These are phyloP conservation scores for Rhododendron vialii DNA, from an alignment of 148 eudicot species.

Conservation along the genomic window DNA sequence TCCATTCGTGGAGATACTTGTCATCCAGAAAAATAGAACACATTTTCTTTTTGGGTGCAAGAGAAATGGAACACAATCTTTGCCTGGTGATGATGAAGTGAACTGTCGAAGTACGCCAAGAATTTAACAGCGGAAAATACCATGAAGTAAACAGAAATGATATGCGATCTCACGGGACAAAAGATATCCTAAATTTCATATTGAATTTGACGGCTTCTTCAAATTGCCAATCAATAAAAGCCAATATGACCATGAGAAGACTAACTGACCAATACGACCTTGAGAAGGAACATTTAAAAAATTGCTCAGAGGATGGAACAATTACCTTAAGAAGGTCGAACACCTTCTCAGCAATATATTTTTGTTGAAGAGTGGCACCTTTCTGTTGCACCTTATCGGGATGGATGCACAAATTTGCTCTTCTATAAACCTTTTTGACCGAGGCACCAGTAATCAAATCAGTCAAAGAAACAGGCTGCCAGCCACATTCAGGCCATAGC, in stretches of 20 bases:
- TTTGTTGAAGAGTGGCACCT: constrained; percentile 94
- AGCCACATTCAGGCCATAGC: constrained; percentile 98
- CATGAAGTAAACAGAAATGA: background rate
- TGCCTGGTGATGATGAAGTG: background rate
- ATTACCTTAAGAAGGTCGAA: constrained; percentile 94
- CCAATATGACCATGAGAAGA: background rate
- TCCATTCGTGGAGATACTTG: background rate
- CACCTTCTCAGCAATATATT: constrained; percentile 95
- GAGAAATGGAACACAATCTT: background rate
- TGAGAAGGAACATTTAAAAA: background rate
- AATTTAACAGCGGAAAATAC: background rate
- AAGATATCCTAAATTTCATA: background rate
- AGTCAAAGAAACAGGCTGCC: constrained; percentile 98
- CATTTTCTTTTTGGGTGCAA: background rate
- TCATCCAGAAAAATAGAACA: background rate
- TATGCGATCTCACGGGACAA: background rate
- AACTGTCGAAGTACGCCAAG: background rate
- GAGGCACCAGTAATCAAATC: constrained; percentile 80
- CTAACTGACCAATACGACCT: background rate
- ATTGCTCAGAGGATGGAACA: background rate
- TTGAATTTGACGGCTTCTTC: constrained; percentile 2
- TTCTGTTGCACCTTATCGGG: constrained; percentile 99
- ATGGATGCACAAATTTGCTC: constrained; percentile 97
- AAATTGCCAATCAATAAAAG: background rate
- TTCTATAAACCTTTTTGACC: constrained; percentile 85